Conservation (phyloP, 2,329 filamentous ascomycete genomes). For the Aspergillus novoparasiticus region DNA sequence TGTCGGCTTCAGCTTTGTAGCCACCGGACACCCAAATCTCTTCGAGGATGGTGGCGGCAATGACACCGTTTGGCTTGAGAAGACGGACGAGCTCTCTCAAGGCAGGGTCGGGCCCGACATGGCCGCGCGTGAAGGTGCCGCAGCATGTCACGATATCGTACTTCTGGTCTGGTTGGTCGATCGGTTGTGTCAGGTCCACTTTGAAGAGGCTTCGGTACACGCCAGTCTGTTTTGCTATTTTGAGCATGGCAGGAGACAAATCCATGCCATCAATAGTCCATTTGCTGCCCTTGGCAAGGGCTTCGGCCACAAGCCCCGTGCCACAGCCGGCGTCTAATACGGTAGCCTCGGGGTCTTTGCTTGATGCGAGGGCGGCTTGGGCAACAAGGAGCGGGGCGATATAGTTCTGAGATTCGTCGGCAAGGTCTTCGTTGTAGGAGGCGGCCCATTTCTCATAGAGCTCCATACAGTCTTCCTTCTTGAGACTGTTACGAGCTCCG, state of each 20-base stretch:
- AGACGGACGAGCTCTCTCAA: conserved; percentile 56
- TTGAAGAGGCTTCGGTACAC: conserved; percentile 50
- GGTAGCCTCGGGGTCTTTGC: conserved; percentile 21
- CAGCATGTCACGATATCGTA: conserved; percentile 58
- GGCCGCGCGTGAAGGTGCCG: conserved; percentile 59
- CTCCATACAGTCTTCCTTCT: conserved; percentile 39
- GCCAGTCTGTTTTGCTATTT: conserved; percentile 52
- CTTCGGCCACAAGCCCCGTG: conserved; percentile 56
- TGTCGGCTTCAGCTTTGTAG: conserved; percentile 50
- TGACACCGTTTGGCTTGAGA: conserved; percentile 49
- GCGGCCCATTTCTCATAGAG: conserved; percentile 53
- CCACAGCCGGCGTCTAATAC: conserved; percentile 61
- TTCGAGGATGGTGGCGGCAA: conserved; percentile 56
- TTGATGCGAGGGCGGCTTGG: conserved; percentile 32
- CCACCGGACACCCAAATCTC: conserved; percentile 54
- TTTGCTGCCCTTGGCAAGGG: conserved; percentile 48
- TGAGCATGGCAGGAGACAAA: conserved; percentile 56
- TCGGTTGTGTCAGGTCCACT: conserved; percentile 51
- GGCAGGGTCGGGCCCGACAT: conserved; percentile 54
- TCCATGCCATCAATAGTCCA: conserved; percentile 57
- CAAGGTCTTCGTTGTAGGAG: conserved; percentile 48
- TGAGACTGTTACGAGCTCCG: conserved; percentile 40
- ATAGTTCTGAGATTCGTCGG: conserved; percentile 40
- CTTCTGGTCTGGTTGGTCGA: conserved; percentile 42
- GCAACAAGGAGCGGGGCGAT: conserved; percentile 45